Evolutionary conservation across 768 basidiomycete species (phyloP).

Genomic region (Dioszegia aurantiaca): DNA sequence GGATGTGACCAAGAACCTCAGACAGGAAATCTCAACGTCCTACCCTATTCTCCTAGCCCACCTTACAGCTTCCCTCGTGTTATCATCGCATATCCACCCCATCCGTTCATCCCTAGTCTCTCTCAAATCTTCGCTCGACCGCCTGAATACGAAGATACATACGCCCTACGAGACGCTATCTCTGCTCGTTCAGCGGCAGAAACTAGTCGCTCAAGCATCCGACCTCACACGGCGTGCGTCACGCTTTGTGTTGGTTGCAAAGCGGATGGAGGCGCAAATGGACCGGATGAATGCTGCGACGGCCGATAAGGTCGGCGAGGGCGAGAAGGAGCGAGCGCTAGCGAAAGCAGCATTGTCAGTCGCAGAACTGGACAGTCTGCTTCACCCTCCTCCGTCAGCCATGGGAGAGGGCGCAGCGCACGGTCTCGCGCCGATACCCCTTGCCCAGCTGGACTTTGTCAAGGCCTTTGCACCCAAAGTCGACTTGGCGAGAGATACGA

Average conservation of each 20-base stretch:
- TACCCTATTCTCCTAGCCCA: constrained; percentile 47
- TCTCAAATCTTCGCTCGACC: constrained; percentile 51
- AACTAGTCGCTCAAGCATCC: constrained; percentile 75
- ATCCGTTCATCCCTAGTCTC: constrained; percentile 35
- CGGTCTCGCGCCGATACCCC: constrained; percentile 55
- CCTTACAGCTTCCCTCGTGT: constrained; percentile 37
- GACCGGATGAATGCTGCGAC: constrained; percentile 57
- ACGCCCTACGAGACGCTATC: constrained; percentile 75
- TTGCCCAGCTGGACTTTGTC: constrained; percentile 73
- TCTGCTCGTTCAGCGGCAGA: constrained; percentile 67
- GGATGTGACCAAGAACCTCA: constrained; percentile 86
- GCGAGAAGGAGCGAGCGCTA: constrained; percentile 79
- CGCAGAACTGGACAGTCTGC: constrained; percentile 67
- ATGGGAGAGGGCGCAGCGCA: neutral
- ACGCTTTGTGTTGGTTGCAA: constrained; percentile 77
- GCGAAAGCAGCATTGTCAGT: constrained; percentile 93
- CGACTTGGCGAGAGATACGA: constrained; percentile 65
- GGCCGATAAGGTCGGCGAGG: constrained; percentile 57
- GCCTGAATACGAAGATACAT: constrained; percentile 81
- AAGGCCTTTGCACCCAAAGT: constrained; percentile 69
- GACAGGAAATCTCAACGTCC: constrained; percentile 57
- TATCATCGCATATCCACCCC: constrained; percentile 32
- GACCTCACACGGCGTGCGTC: constrained; percentile 79
- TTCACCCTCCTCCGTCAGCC: constrained; percentile 2
- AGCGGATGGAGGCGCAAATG: constrained; percentile 83